Evolutionary conservation across 306 rosid genomes (phyloP).

Genomic region (Rosa lucieae): DNA sequence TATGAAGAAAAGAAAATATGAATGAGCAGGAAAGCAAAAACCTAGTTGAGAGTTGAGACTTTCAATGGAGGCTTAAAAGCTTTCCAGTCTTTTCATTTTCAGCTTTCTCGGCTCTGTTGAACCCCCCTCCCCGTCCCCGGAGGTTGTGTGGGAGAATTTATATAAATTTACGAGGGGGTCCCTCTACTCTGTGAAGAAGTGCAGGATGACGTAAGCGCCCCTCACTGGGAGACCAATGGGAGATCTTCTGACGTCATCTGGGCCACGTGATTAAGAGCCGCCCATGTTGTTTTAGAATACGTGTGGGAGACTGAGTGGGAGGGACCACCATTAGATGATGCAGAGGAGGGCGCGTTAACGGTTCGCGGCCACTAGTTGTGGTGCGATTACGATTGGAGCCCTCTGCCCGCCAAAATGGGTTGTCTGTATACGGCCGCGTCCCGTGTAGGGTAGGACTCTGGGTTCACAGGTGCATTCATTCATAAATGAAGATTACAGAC

Average conservation of each 20-base stretch:
- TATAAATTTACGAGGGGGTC: not conserved
- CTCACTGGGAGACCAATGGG: constrained; percentile 4
- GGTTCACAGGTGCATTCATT: no score
- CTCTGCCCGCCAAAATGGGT: not conserved
- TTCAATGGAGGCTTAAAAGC: no score
- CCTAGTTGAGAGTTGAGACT: no score
- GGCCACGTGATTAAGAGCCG: not conserved
- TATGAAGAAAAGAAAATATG: no score
- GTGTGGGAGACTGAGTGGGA: not conserved
- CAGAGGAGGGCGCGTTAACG: not conserved
- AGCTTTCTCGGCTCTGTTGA: not conserved
- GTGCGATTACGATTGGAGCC: not conserved
- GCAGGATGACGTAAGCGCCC: constrained; percentile 7
- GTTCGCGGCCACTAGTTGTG: not conserved
- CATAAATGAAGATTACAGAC: no score
- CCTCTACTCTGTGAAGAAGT: not conserved
- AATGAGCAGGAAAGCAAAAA: no score
- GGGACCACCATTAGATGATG: not conserved
- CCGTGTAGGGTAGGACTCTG: no score
- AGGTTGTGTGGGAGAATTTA: not conserved
- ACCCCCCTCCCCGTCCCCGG: not conserved
- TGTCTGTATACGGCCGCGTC: not conserved
- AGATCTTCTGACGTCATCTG: not conserved
- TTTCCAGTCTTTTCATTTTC: not conserved
- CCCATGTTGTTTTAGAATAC: not conserved